A percentile compares a stretch with the other conserved stretches of the same genome.
phyloP scores from a whole-genome alignment of 805 yeast species.

The Candida mattraensis region DNA sequence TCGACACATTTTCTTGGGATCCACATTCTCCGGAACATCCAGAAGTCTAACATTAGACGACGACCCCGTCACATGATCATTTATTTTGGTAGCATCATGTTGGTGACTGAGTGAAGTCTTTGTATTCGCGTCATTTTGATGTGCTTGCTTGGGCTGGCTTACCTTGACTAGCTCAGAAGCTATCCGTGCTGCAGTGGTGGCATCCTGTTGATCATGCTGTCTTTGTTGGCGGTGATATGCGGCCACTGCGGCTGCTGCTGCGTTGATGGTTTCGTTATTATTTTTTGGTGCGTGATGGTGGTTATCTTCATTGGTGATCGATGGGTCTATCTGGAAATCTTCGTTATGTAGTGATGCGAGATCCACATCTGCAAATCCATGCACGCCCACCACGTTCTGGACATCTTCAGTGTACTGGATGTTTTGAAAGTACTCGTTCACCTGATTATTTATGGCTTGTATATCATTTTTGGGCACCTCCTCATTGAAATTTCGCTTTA shows the following conservation, averaged over 20 bases:
- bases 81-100: no score
- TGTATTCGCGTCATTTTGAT: no score
- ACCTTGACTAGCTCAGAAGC: not conserved
- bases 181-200: slow-evolving; percentile 8
- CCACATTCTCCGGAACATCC: slow-evolving; percentile 26
- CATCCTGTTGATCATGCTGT: slow-evolving; percentile 3
- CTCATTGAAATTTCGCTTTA: slow-evolving; percentile 4
- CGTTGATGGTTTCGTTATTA: slow-evolving; percentile 17
- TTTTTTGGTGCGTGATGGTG: slow-evolving; percentile 10
- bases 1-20: slow-evolving; percentile 42
- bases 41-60: slow-evolving; percentile 12
- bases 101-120: not conserved
- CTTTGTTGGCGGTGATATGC: slow-evolving; percentile 20
- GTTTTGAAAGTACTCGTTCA: slow-evolving; percentile 29
- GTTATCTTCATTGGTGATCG: slow-evolving; percentile 15
- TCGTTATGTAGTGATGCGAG: slow-evolving; percentile 24
- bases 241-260: slow-evolving; percentile 27
- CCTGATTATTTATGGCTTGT: slow-evolving; percentile 28
- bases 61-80: no score
- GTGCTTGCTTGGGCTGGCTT: not conserved
- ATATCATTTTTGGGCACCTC: slow-evolving; percentile 26
- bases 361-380: slow-evolving; percentile 25
- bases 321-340: slow-evolving; percentile 29
- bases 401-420: slow-evolving; percentile 27
- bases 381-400: slow-evolving; percentile 18